Base-by-base conservation (phyloP, 345 rosid species). In the Salix viminalis region DNA sequence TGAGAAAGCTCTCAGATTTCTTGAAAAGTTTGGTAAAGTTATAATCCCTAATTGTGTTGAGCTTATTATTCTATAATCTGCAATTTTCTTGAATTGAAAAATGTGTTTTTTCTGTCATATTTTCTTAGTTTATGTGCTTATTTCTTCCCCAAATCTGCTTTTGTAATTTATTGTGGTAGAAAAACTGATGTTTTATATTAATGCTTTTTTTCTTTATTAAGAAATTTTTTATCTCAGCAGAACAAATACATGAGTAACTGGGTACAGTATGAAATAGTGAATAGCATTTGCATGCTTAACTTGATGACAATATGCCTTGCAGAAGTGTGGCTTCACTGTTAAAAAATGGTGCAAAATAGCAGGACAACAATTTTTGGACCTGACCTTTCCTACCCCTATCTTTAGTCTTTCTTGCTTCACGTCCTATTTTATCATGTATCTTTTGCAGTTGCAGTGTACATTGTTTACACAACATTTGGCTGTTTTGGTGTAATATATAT, bases 1-100 rank as follows among this genome's bases (percentile, higher is more conserved):
- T 64, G 99, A 96, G 90, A 96, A 96, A 87, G 99, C 98, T 82
- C 98, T 96, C 85, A 91, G 69, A 75, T 96, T 96, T 85, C 90
- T 96, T 58, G 98, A 96, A 89, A 91, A 89, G 70, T 87, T 85
- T 87, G 99, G 99, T 93, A 78, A 21, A 79, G 97, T 81, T 26
- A 64, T 75, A 74, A 56, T 75, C 77, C 76, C 76, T 42, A 67
- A 12, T 50, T 71, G 7, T 44, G 26, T 65, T 77, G n/a, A 52
- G 24, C 32, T 69, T 77, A 6, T 74, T 78, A 54, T 46, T 67
- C 1, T 78, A 67, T 61, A 13, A 67, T 32, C 65, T n/a, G 23
- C 24, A 52, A 14, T 52, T 75, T 74, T 66, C 42, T 73, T 30
- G 18, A 1, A 52, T 64, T 48, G 65, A 28, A 75, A 71, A 15